Percentiles rank a stretch among this genome's conserved stretches.
phyloP scores from a whole-genome alignment of 1,139 yeast genomes.

The Citeromyces hawaiiensis region DNA sequence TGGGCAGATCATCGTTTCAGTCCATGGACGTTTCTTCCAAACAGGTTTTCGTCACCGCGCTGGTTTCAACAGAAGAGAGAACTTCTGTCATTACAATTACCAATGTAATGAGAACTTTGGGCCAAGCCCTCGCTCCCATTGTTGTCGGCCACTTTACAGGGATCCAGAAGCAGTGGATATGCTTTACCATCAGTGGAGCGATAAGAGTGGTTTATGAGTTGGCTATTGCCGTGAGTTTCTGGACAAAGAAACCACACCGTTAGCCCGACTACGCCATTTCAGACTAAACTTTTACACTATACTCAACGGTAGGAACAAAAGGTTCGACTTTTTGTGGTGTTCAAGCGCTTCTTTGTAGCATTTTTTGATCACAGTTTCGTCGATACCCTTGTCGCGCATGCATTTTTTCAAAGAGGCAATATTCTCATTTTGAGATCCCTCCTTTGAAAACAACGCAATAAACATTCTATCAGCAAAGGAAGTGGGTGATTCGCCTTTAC shows the following conservation, averaged over 20 bases:
- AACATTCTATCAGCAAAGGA: background rate
- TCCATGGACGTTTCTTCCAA: conserved; percentile 33
- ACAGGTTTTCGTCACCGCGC: conserved; percentile 26
- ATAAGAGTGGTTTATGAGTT: conserved; percentile 26
- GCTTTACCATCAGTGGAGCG: conserved; percentile 25
- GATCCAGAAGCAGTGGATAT: conserved; percentile 22
- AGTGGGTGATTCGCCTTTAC: background rate
- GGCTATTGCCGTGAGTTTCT: conserved; percentile 24
- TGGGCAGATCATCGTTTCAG: conserved; percentile 24
- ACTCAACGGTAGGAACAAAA: conserved; percentile 4
- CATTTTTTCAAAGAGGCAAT: background rate
- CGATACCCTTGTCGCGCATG: background rate
- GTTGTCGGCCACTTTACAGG: conserved; percentile 23
- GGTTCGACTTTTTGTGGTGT: conserved; percentile 2
- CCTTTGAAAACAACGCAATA: background rate
- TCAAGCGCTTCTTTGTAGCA: conserved; percentile 3
- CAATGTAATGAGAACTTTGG: conserved; percentile 26
- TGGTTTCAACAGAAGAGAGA: conserved; percentile 22
- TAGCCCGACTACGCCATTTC: too few species aligned
- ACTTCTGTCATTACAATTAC: conserved; percentile 28
- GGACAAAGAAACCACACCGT: too few species aligned
- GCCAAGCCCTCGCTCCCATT: conserved; percentile 25
- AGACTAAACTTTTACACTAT: background rate
- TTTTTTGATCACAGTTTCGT: background rate
- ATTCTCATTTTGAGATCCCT: conserved; percentile 2